phyloP scores from a whole-genome alignment of 2,329 filamentous ascomycete genomes.

The Pseudocercospora fijiensis region DNA sequence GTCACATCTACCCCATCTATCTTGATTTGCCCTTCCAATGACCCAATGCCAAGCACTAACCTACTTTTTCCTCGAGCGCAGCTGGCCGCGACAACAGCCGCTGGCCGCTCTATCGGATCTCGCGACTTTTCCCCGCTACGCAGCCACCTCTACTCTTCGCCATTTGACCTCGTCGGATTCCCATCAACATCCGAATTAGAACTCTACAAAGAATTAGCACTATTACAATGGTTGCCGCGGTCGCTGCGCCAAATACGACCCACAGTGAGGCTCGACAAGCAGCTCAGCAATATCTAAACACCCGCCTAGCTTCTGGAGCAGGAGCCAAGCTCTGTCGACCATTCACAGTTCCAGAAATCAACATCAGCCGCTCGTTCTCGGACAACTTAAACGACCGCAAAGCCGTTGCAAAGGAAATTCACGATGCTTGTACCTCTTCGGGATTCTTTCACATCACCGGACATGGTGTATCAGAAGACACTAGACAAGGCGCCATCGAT shows the following conservation, averaged over 20 bases:
- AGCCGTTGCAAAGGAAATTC: conserved; percentile 42
- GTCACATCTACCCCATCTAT: conserved; percentile 8
- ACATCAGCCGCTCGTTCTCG: conserved; percentile 42
- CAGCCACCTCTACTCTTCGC: not conserved
- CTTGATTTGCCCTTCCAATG: not conserved
- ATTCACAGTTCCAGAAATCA: conserved; percentile 42
- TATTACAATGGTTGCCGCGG: conserved; percentile 14
- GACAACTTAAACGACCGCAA: conserved; percentile 35
- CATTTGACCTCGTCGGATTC: not conserved
- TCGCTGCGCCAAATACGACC: conserved; percentile 21
- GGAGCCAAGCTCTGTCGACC: conserved; percentile 14
- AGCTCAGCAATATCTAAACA: conserved; percentile 39
- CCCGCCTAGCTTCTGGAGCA: conserved; percentile 32
- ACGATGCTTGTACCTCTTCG: conserved; percentile 41
- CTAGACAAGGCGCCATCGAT: conserved; percentile 37
- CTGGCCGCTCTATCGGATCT: not conserved
- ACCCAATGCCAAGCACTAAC: conserved; percentile 7
- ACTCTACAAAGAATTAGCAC: not conserved
- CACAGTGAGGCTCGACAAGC: conserved; percentile 38
- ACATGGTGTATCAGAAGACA: conserved; percentile 37
- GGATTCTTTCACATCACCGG: conserved; percentile 46
- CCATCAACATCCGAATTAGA: not conserved
- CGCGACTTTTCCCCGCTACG: not conserved
- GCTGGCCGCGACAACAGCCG: conserved; percentile 7
- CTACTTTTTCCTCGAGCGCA: not conserved